Evolutionary conservation across 176 grass and related monocot species (phyloP), one percentile per base, ranked within the genome.

Genomic region (Carex littledalei): DNA sequence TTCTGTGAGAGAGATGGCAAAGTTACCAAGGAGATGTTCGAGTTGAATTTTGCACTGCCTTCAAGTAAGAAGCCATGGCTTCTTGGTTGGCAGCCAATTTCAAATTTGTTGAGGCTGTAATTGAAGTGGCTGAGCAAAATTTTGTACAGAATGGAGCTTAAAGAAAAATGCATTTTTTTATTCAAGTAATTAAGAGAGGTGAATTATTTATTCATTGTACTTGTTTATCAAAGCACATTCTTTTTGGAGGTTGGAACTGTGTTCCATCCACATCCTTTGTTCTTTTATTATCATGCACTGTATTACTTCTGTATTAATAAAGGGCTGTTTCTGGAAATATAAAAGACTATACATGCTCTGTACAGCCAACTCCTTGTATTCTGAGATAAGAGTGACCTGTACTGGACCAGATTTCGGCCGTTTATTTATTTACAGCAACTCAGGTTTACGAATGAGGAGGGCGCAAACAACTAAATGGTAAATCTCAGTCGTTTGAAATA

Each of bases 11-110:
- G 90, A 34, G 47, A 83, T 64, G 91, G 91, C 31, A 99, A 95
- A 65, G 86, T 92, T 59, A 26, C 26, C 26, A 99, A 99, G 83
- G 96, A 99, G 90, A 95, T 95, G 96, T 99, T 99, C 31, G 93
- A 92, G 76, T 87, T 99, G 60, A 99, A 99, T 78, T 97, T 99
- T 63, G 78, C 91, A 0, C 12, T 88, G 29, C 91, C 96, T 61
- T 67, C 89, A 2, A 86, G 84, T 52, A 99, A 84, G 91, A 98
- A 90, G 37, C 89, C 95, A 2, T 98, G 91, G 95, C 75, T 98
- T 39, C 29, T 93, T 73, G 96, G 91, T 41, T 99, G 96, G 96
- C 96, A 94, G 62, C 96, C 95, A 20, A 97, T 94, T 80, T 94
- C 92, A 37, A 97, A 93, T 87, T 93, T 95, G 83, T 83, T 95